Percentiles rank a stretch among this genome's conserved stretches.
Conservation (phyloP, 2,329 filamentous ascomycete species). For the Pseudogymnoascus sp. region DNA sequence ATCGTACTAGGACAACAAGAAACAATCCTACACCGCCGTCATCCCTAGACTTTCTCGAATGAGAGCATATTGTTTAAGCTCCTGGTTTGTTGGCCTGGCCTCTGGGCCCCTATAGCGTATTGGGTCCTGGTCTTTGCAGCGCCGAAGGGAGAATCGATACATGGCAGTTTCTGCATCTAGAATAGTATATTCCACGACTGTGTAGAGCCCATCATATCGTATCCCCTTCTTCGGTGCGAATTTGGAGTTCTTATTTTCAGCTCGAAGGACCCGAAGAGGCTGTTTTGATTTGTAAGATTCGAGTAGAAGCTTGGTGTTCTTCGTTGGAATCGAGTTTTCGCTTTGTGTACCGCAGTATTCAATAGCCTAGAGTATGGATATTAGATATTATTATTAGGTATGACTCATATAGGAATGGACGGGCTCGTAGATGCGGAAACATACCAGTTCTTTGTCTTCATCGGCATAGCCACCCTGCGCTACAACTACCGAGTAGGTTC, state of each 20-base stretch:
- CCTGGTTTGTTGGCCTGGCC: constrained; percentile 36
- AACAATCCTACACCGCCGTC: neutral
- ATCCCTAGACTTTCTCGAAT: neutral
- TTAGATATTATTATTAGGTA: neutral
- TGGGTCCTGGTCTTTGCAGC: constrained; percentile 37
- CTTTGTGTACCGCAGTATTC: constrained; percentile 43
- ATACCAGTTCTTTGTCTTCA: constrained; percentile 37
- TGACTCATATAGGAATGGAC: neutral
- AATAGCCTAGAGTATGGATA: constrained; percentile 31
- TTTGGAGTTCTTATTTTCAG: constrained; percentile 28
- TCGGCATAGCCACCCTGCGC: constrained; percentile 41
- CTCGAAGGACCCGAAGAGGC: constrained; percentile 45
- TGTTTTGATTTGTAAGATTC: constrained; percentile 30
- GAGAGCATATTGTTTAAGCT: constrained; percentile 21
- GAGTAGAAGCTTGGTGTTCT: constrained; percentile 38
- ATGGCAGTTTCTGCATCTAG: constrained; percentile 35
- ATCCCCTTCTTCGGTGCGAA: constrained; percentile 42
- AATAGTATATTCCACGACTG: constrained; percentile 33
- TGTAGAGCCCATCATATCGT: constrained; percentile 53
- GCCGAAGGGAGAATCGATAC: constrained; percentile 41
- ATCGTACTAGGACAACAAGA: neutral
- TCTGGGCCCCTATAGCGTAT: constrained; percentile 39
- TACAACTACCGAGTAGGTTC: constrained; percentile 47
- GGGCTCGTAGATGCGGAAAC: neutral
- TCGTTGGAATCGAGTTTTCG: constrained; percentile 26